Evolutionary conservation across 441 rosid genomes (phyloP).

Genomic region (Lepidium campestre): DNA sequence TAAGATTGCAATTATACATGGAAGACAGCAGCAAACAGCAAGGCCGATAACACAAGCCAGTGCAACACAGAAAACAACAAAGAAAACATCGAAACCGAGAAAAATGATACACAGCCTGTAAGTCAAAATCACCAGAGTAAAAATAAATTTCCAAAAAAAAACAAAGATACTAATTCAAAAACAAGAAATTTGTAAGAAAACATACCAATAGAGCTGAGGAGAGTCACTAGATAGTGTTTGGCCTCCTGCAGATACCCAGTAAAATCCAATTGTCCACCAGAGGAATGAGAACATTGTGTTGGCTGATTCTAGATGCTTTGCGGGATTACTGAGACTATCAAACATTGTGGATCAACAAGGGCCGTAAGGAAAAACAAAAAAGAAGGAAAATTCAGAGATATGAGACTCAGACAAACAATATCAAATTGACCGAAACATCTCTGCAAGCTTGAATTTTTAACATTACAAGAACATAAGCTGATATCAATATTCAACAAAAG

Average conservation of each 20-base stretch:
- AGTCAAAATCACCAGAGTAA: constrained; percentile 6
- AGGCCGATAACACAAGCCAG: constrained; percentile 92
- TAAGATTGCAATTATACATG: constrained; percentile 90
- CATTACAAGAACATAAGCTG: constrained; percentile 5
- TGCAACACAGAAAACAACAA: constrained; percentile 94
- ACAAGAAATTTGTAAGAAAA: neutral
- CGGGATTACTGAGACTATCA: constrained; percentile 38
- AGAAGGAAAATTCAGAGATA: neutral
- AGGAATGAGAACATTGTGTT: constrained; percentile 89
- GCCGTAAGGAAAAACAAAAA: neutral
- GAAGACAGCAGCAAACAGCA: constrained; percentile 98
- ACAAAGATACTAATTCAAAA: neutral
- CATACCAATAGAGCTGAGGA: constrained; percentile 91
- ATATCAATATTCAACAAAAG: neutral
- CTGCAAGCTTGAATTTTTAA: neutral
- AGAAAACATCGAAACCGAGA: constrained; percentile 97
- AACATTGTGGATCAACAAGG: neutral
- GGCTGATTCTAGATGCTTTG: constrained; percentile 87
- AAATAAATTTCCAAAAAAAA: neutral
- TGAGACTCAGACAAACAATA: neutral
- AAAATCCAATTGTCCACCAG: constrained; percentile 98
- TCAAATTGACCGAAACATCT: constrained; percentile 5
- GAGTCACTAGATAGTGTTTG: constrained; percentile 59
- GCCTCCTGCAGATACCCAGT: constrained; percentile 94
- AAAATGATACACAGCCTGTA: constrained; percentile 95